phyloP scores from a whole-genome alignment of 371 early-diverging fungal species.

The Batkoa obscura region DNA sequence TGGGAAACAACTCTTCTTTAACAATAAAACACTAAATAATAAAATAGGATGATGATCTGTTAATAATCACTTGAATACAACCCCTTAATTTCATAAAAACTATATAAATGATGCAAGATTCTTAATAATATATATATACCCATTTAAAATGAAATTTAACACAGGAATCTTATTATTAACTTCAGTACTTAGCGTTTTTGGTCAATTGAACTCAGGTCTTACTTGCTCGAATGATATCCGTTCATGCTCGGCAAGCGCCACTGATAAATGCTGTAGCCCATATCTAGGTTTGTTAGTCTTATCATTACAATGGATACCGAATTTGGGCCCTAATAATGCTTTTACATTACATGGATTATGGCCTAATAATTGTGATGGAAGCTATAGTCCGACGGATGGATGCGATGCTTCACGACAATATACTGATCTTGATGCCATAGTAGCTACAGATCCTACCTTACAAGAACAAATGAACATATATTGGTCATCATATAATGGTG shows the following conservation, averaged over 20 bases:
- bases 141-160: too few relatives aligned
- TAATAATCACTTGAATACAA: too few relatives aligned
- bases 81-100: too few relatives aligned
- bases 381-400: constrained; percentile 28
- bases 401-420: constrained; percentile 40
- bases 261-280: constrained; percentile 40
- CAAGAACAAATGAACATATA: constrained; percentile 32
- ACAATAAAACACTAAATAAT: too few relatives aligned
- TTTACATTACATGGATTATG: constrained; percentile 60
- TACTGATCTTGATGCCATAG: constrained; percentile 22
- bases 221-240: not conserved
- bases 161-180: too few relatives aligned
- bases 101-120: too few relatives aligned
- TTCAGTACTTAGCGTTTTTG: too few relatives aligned
- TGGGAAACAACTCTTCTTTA: too few relatives aligned
- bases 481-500: constrained; percentile 55
- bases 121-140: too few relatives aligned
- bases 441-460: constrained; percentile 16
- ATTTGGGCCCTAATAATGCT: constrained; percentile 24
- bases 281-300: constrained; percentile 35
- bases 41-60: too few relatives aligned
- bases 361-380: constrained; percentile 54
- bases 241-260: constrained; percentile 9
- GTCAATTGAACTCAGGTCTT: too few relatives aligned
- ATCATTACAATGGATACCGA: constrained; percentile 22